Evolutionary conservation across 257 asterid species (phyloP).

Genomic region (Prunella vulgaris): DNA sequence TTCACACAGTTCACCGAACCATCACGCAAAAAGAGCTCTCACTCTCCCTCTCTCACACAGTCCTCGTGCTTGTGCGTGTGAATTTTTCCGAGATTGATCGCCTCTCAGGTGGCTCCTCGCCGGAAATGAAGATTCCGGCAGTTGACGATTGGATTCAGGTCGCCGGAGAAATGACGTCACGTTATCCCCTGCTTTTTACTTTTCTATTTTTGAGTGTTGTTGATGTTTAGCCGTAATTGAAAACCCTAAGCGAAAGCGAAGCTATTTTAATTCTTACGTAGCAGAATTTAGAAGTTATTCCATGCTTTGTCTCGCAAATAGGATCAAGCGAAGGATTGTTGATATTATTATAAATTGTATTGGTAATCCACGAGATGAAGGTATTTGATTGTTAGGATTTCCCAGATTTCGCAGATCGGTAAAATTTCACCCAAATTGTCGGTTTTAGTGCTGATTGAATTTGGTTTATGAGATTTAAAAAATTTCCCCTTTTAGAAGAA

Average conservation of each 20-base stretch:
- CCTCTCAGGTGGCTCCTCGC: conserved; percentile 18
- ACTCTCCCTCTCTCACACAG: conserved; percentile 9
- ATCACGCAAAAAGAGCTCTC: conserved; percentile 28
- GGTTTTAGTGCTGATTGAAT: conserved; percentile 24
- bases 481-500: background rate
- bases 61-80: conserved; percentile 9
- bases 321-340: conserved; percentile 22
- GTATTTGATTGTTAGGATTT: conserved; percentile 28
- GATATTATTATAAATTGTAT: background rate
- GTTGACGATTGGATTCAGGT: conserved; percentile 20
- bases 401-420: conserved; percentile 21
- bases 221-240: conserved; percentile 25
- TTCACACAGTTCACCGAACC: conserved; percentile 18
- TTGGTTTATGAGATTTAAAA: conserved; percentile 19
- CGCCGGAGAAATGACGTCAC: conserved; percentile 36
- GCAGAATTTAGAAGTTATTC: conserved; percentile 48
- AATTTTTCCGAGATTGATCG: background rate
- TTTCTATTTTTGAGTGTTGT: background rate
- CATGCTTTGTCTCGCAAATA: conserved; percentile 40
- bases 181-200: background rate
- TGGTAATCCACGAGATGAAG: conserved; percentile 26
- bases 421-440: conserved; percentile 20
- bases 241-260: conserved; percentile 42
- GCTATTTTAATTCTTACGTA: conserved; percentile 16
- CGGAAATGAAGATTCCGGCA: conserved; percentile 38